A percentile compares a stretch with the other conserved stretches of the same genome.
Conservation (phyloP, 2,329 filamentous ascomycete species). For the Cladosporium velox region DNA sequence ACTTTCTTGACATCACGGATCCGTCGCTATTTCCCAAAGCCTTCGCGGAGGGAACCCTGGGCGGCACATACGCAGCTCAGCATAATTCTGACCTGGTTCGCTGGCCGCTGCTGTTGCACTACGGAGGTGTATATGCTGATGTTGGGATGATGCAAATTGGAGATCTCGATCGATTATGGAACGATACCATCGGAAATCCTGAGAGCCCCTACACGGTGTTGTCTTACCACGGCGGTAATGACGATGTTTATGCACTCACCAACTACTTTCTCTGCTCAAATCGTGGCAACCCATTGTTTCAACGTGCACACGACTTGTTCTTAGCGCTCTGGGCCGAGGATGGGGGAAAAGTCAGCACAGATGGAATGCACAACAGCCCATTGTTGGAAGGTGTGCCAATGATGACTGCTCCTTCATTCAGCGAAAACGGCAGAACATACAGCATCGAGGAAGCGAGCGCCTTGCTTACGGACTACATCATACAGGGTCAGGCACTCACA, state of each 20-base stretch:
- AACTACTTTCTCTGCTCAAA: not conserved
- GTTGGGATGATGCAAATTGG: conserved; percentile 60
- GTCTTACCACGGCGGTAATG: not conserved
- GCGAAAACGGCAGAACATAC: not conserved
- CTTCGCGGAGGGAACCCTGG: not conserved
- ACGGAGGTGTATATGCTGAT: conserved; percentile 61
- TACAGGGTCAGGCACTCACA: not conserved
- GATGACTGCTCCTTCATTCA: not conserved
- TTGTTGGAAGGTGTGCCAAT: not conserved
- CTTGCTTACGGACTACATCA: not conserved
- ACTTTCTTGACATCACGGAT: not conserved
- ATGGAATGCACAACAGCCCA: not conserved
- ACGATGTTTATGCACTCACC: not conserved
- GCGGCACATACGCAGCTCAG: not conserved
- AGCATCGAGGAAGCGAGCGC: not conserved
- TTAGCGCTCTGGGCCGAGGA: not conserved
- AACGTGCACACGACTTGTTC: not conserved
- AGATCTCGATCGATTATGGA: conserved; percentile 58
- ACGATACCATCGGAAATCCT: conserved; percentile 26
- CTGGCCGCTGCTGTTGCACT: conserved; percentile 57
- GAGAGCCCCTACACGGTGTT: not conserved
- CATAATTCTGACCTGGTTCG: conserved; percentile 54
- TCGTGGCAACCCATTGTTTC: not conserved
- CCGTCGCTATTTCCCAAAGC: not conserved
- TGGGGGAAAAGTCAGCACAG: not conserved